Percentiles rank a stretch among this genome's conserved stretches.
phyloP scores from a whole-genome alignment of 179 eudicot species.

The Silene coronaria region DNA sequence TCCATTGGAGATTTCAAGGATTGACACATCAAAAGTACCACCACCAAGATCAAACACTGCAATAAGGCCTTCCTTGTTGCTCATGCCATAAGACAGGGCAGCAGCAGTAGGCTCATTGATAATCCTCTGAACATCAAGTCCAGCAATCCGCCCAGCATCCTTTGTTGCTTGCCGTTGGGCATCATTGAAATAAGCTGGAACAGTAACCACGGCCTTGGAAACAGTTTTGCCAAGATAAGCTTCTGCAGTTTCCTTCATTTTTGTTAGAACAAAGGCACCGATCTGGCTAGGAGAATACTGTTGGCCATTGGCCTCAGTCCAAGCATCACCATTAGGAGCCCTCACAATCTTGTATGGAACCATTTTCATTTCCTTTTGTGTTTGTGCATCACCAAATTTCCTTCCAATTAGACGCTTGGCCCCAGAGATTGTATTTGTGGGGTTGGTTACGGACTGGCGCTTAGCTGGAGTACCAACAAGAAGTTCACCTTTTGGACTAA shows the following conservation, averaged over 20 bases:
- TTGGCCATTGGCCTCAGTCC: slow-evolving; percentile 96
- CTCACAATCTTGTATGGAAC: slow-evolving; percentile 82
- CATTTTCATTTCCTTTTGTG: slow-evolving; percentile 93
- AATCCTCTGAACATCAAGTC: slow-evolving; percentile 82
- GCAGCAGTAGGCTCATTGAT: slow-evolving; percentile 92
- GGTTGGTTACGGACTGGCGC: slow-evolving; percentile 92
- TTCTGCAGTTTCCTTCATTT: slow-evolving; percentile 90
- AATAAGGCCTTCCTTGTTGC: slow-evolving; percentile 82
- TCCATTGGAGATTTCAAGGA: slow-evolving; percentile 77
- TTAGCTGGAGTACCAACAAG: slow-evolving; percentile 97
- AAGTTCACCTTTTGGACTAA: slow-evolving; percentile 66
- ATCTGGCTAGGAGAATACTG: slow-evolving; percentile 88
- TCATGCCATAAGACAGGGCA: slow-evolving; percentile 83
- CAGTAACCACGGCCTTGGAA: slow-evolving; percentile 71
- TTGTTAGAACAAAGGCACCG: slow-evolving; percentile 77
- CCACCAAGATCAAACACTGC: slow-evolving; percentile 96
- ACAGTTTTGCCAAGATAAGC: slow-evolving; percentile 76
- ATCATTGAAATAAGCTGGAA: slow-evolving; percentile 86
- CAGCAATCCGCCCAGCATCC: slow-evolving; percentile 85
- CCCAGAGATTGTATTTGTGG: slow-evolving; percentile 76
- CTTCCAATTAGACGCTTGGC: slow-evolving; percentile 90
- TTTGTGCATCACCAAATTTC: slow-evolving; percentile 73
- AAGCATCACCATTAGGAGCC: slow-evolving; percentile 95
- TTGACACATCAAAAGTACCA: slow-evolving; percentile 87
- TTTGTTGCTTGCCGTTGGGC: slow-evolving; percentile 95